These are phyloP conservation scores for Astrothelium subdiscretum DNA, from an alignment of 495 filamentous ascomycete species.

Conservation along the genomic window DNA sequence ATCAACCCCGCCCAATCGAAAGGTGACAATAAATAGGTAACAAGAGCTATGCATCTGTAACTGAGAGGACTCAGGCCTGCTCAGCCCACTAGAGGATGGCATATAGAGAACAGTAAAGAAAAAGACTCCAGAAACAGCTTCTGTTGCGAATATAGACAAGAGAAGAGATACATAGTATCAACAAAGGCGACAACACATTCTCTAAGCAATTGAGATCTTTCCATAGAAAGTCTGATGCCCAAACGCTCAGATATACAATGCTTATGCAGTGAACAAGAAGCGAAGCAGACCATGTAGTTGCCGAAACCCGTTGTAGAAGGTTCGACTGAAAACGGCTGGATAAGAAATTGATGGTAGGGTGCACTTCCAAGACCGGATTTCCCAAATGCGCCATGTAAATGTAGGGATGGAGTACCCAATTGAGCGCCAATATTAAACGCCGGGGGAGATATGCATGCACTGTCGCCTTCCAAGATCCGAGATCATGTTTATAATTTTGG, in stretches of 20 bases:
- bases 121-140: neutral
- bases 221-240: neutral
- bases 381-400: neutral
- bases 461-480: neutral
- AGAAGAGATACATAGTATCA: neutral
- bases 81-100: neutral
- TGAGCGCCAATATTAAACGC: neutral
- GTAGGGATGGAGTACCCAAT: neutral
- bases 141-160: neutral
- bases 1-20: neutral
- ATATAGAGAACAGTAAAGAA: neutral
- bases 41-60: neutral
- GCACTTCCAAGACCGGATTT: neutral
- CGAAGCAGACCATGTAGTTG: neutral
- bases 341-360: neutral
- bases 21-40: neutral
- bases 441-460: neutral
- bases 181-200: neutral
- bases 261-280: neutral
- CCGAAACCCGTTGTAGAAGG: neutral
- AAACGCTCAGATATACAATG: neutral
- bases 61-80: neutral
- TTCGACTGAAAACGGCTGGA: neutral
- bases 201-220: neutral
- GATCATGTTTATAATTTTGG: neutral